Evolutionary conservation across 2,329 filamentous ascomycete species (phyloP), one percentile per base, ranked within the genome.

Genomic region (Monilinia polystroma): DNA sequence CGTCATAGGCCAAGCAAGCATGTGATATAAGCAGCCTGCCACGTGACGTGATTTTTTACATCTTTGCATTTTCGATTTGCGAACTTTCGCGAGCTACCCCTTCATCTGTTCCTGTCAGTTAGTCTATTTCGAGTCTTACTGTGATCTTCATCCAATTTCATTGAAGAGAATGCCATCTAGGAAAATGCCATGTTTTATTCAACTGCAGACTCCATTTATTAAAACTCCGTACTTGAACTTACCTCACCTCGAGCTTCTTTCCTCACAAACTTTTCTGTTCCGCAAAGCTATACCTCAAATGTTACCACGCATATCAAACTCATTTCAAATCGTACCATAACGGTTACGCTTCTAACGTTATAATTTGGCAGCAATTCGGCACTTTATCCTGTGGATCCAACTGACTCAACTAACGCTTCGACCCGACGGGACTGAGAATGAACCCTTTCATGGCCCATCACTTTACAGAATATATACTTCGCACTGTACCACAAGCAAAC

Each of bases 1-100:
- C 58, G 58, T 60, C 58, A 60, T 60, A 20, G 29, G 2, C 29
- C 45, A 60, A 35, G 45, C 6, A 2, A 51, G n/a, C 58, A 60
- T 38, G 58, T 60, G 58, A 51, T 38, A 6, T 11, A 4, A 8
- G 2, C 32, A 1, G 0, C 12, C 1, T 43, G 5, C 0, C 58
- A 49, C 58, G 58, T 60, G 58, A 60, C 11, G 4, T 8, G 4
- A 23, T 23, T 2, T 3, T n/a, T 1, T 23, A 12, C 4, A 51
- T 11, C 14, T 23, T 23, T 4, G 6, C 18, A 23, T 26, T 11
- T 59, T 16, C 8, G 11, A 6, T 18, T 43, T 29, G 18, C 43
- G 14, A 60, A 49, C 43, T 60, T 38, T 58, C 55, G 38, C 55
- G 23, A 57, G 12, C 55, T 29, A 20, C 55, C 38, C 55, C 38